phyloP scores from a whole-genome alignment of 805 yeast species.

The Myxozyma neglecta region DNA sequence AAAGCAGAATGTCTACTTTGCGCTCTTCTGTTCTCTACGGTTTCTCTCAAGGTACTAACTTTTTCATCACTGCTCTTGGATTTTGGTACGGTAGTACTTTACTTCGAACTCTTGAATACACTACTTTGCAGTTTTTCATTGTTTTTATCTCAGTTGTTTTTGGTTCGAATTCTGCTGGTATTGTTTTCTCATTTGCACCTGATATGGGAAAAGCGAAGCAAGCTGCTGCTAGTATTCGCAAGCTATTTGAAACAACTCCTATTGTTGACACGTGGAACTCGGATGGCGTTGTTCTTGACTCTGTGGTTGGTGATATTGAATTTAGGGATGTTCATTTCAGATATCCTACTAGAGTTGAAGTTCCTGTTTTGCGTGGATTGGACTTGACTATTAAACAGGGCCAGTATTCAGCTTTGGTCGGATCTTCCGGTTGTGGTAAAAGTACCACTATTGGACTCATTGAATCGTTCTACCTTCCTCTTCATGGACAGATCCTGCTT shows the following conservation, averaged over 20 bases:
- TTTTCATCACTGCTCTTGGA: slow-evolving; percentile 45
- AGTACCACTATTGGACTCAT: slow-evolving; percentile 52
- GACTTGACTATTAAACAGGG: slow-evolving; percentile 60
- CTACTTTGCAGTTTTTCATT: slow-evolving; percentile 41
- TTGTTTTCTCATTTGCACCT: slow-evolving; percentile 46
- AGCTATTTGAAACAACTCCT: slow-evolving; percentile 41
- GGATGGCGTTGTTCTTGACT: slow-evolving; percentile 36
- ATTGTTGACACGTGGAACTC: slow-evolving; percentile 40
- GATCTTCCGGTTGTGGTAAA: slow-evolving; percentile 67
- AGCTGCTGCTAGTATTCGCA: slow-evolving; percentile 41
- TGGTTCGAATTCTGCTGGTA: slow-evolving; percentile 48
- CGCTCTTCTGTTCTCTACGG: slow-evolving; percentile 42
- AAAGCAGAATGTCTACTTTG: slow-evolving; percentile 38
- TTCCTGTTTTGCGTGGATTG: slow-evolving; percentile 35
- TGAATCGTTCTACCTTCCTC: slow-evolving; percentile 54
- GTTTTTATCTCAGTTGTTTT: slow-evolving; percentile 44
- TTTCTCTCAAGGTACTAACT: slow-evolving; percentile 43
- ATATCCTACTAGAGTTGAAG: slow-evolving; percentile 39
- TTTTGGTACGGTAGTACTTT: slow-evolving; percentile 48
- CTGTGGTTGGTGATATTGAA: slow-evolving; percentile 50
- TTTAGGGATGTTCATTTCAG: slow-evolving; percentile 45
- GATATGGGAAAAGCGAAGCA: slow-evolving; percentile 47
- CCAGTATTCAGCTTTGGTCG: slow-evolving; percentile 85
- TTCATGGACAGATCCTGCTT: slow-evolving; percentile 50
- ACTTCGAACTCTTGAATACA: slow-evolving; percentile 37